Base-by-base conservation (phyloP, 805 yeast genomes). In the Tetrapisispora taiwanensis region DNA sequence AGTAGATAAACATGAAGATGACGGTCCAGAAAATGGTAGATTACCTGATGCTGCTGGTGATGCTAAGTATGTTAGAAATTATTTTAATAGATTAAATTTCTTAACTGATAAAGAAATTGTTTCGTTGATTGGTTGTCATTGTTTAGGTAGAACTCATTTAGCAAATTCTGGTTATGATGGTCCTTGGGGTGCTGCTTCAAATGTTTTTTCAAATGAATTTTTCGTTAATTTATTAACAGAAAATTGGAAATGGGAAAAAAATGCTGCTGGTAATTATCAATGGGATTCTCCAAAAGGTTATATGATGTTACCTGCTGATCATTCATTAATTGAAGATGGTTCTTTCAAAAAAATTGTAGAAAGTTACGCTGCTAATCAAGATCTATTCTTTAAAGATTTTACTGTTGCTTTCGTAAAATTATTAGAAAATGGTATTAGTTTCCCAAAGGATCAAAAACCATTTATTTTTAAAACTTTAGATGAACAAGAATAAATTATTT, bases 291-390 rank as follows among this genome's bases (percentile, higher is more conserved):
- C 74, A 48, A 75, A 71, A 49, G 76, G 78, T 36, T 73, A 84
- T 52, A 86, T 87, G 95, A 87, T 87, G 95, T 66, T 87, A 43
- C 87, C 85, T 26, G 79, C 94, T 12, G 95, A 87, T 58, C 72
- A 79, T 72, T 78, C 85, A 14, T 66, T 84, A 37, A 58, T 76
- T n/a, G 66, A 74, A 52, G 89, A 82, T 62, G 72, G 77, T 4
- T 67, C 63, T 40, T 85, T 79, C 61, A 65, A 66, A 47, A 63
- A 66, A 44, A 78, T 81, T 75, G 89, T 81, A 14, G 73, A 78
- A 52, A 65, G 66, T 45, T 87, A 79, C 63, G 89, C 94, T 22
- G 67, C 68, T 26, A 83, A 85, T 61, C 76, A 78, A 58, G 74
- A 71, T 14, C 53, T 62, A 19, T 87, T 81, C 67, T 78, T 76